Base-by-base conservation (phyloP, 1,139 yeast genomes). In the Yamadazyma taylorii region DNA sequence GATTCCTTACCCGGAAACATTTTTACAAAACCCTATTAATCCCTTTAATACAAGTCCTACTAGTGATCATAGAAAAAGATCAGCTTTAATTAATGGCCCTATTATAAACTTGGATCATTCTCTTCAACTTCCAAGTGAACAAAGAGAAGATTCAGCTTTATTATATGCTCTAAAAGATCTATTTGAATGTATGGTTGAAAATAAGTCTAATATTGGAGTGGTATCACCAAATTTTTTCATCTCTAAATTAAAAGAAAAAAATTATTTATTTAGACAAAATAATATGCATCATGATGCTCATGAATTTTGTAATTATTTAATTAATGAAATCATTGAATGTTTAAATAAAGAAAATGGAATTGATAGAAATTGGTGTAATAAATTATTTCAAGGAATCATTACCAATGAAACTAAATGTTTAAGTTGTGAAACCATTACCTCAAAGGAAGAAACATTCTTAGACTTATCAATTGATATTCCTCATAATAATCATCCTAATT, bases 271-370 rank as follows among this genome's bases (percentile, higher is more conserved):
- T 58, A 72, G 96, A 45, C 85, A 89, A 42, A 81, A 85, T 36
- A 71, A 71, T 43, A 89, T 90, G 96, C 98, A 92, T 59, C 98
- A 92, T 56, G 98, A 92, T 67, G 97, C 98, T 3, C 98, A 92
- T 61, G 98, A 92, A 59, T 92, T 92, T 59, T 75, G 89, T 56
- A 90, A 90, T 58, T 90, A 87, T 53, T 61, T 90, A 47, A 70
- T 92, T 37, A 92, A 92, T 60, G 86, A 82, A 47, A 78, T 87
- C 22, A 79, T 89, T 40, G 98, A 92, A 48, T 72, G 77, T 25
- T 61, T 86, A 23, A 80, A 78, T 39, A 56, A 52, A 43, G 75
- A 58, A 38, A 37, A 46, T 37, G 66, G 62, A 11, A 39, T 47
- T 17, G 58, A 58, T 7, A 51, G 63, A 21, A 73, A 74, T 48